Evolutionary conservation across 106 monocot species (phyloP), one percentile per base, ranked within the genome.

Genomic region (Allium fistulosum): DNA sequence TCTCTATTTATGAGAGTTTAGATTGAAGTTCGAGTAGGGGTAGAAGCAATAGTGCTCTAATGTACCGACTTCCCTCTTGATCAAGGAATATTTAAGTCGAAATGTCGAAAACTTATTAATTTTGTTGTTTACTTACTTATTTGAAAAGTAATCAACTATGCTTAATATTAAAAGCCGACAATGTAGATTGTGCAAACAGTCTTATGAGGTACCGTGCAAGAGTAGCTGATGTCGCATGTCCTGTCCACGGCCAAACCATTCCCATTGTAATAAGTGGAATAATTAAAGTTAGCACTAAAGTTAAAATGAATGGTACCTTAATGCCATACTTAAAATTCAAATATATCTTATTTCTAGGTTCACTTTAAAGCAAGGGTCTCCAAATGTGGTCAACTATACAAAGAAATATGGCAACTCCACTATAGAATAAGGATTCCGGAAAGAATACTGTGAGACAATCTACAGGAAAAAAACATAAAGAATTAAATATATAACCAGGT

Each of bases 241-340:
- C 95, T 61, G 95, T 95, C 95, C 95, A 95, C 37, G 95, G 91
- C 95, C 95, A 95, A 46, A 95, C 95, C 83, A 95, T 74, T 57
- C 94, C 94, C 94, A 95, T 95, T 16, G 94, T 88, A n/a, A 85
- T 75, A 72, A 91, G 82, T 62, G 94, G 94, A 75, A 91, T 83
- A 62, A 88, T 83, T n/a, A n/a, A n/a, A n/a, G n/a, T n/a, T n/a
- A n/a, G n/a, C n/a, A n/a, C n/a, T 49, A 95, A 71, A 79, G 81
- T 95, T 48, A 95, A 79, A 49, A 91, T 88, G 58, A 87, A 87
- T 51, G 85, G 81, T 57, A 95, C 53, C 46, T 81, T 79, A 57
- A 88, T 75, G 9, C 79, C 81, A 80, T 77, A 80, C 47, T 78
- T 78, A 49, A 49, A 48, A 28, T 81, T 76, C 48, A 76, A 69